These are phyloP conservation scores for Petunia secreta DNA, from an alignment of 257 asterid genomes.

Conservation along the genomic window DNA sequence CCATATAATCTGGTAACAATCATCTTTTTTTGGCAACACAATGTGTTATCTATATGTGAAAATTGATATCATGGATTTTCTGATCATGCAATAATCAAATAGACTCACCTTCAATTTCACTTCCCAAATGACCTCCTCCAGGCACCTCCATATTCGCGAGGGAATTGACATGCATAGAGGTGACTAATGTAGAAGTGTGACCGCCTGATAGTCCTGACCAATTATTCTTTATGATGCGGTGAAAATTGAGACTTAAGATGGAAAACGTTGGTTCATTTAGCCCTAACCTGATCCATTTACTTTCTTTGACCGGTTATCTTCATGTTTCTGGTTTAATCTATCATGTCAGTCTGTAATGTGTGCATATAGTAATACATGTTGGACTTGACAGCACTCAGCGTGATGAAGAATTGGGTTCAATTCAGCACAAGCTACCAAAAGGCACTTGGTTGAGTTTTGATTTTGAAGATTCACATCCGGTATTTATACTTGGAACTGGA, in stretches of 20 bases:
- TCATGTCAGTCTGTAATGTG: not conserved
- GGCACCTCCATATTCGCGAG: not conserved
- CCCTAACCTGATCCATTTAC: constrained; percentile 9
- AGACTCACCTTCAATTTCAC: not conserved
- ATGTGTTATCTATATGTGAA: constrained; percentile 8
- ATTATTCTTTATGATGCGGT: not conserved
- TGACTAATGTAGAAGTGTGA: not conserved
- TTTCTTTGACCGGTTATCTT: not conserved
- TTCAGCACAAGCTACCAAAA: constrained; percentile 69
- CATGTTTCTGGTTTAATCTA: constrained; percentile 10
- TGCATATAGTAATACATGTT: constrained; percentile 29
- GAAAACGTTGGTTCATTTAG: constrained; percentile 7
- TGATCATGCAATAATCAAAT: not conserved
- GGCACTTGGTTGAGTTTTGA: constrained; percentile 90
- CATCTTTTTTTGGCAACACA: not conserved
- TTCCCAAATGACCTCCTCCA: not conserved
- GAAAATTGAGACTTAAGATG: constrained; percentile 6
- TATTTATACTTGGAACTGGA: constrained; percentile 34
- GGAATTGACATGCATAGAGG: constrained; percentile 7
- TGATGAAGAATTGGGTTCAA: constrained; percentile 56
- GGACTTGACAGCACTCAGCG: constrained; percentile 56
- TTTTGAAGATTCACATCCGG: constrained; percentile 93
- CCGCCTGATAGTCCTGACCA: not conserved
- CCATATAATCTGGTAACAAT: not conserved
- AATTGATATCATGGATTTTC: not conserved